Conservation (phyloP, 83 land plant species). For the Picea mariana region DNA sequence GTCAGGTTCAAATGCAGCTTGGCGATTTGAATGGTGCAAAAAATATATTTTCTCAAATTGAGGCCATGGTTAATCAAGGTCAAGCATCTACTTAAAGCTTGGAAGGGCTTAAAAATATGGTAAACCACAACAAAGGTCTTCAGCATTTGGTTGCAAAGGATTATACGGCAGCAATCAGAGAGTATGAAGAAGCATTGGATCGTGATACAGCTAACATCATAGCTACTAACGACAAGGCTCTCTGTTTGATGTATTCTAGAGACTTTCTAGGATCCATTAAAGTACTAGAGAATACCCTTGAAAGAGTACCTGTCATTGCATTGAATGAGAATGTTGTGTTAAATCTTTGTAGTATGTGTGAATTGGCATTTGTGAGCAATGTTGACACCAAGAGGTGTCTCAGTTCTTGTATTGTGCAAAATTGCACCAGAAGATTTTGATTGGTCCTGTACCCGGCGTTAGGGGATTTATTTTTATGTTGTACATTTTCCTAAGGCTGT, state of each 20-base stretch:
- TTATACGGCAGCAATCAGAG: slow-evolving; percentile 81
- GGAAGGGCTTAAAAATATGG: slow-evolving; percentile 42
- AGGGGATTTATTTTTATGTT: slow-evolving; percentile 6
- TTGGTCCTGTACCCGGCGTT: slow-evolving; percentile 79
- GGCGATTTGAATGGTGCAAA: no score
- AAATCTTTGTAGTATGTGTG: slow-evolving; percentile 97
- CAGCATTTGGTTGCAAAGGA: slow-evolving; percentile 75
- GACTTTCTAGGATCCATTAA: slow-evolving; percentile 74
- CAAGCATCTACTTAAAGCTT: slow-evolving; percentile 7
- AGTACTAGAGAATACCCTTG: slow-evolving; percentile 80
- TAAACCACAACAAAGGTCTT: slow-evolving; percentile 76
- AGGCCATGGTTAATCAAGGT: slow-evolving; percentile 23
- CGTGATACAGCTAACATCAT: slow-evolving; percentile 69
- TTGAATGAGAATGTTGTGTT: slow-evolving; percentile 88
- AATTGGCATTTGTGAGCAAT: slow-evolving; percentile 86
- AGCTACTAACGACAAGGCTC: slow-evolving; percentile 90
- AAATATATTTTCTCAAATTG: slow-evolving; percentile 54
- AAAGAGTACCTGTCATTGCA: slow-evolving; percentile 66
- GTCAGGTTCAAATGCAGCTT: no score
- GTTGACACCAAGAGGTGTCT: slow-evolving; percentile 79
- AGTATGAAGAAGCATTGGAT: slow-evolving; percentile 83
- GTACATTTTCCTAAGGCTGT: neutral
- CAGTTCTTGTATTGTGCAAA: slow-evolving; percentile 75
- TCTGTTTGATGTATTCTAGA: slow-evolving; percentile 27
- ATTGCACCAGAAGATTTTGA: slow-evolving; percentile 97